Evolutionary conservation across 1,284 basidiomycete species (phyloP), one percentile per base, ranked within the genome.

Genomic region (Athelia psychrophila): DNA sequence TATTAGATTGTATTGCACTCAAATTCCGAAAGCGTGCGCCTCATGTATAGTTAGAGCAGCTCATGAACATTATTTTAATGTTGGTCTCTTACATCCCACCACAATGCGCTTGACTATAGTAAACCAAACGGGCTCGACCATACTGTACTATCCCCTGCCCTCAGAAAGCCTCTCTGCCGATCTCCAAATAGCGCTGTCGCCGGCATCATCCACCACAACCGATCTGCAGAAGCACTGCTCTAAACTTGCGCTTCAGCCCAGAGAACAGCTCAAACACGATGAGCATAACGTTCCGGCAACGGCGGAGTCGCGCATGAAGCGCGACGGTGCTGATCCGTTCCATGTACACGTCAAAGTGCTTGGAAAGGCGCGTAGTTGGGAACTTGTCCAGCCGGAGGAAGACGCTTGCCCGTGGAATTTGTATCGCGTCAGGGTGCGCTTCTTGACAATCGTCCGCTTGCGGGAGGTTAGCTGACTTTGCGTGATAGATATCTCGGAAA

Each of bases 401-500:
- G 38, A 16, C 20, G 69, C 69, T 27, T 81, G 72, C 57, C 78
- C 76, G n/a, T 88, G 83, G 82, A 64, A 71, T 44, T 63, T 86
- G 27, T 86, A 81, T 59, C 68, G 73, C 44, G 73, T 69, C 56
- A 74, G 72, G 63, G 85, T 86, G 54, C 48, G 75, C 60, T n/a
- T 23, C n/a, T n/a, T n/a, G n/a, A n/a, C n/a, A n/a, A n/a, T n/a
- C n/a, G n/a, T n/a, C n/a, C n/a, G n/a, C n/a, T n/a, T n/a, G 12
- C 10, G 20, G 42, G 12, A 45, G 22, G 33, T 48, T 49, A 10
- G 44, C 24, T 30, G 13, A 25, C 22, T 35, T 24, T 38, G 35
- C 47, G 20, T 48, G 35, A 15, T 45, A 81, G 80, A 57, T 73
- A 23, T 66, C 67, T 9, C 63, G 61, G 50, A 67, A 66, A 24